Evolutionary conservation across 2,329 filamentous ascomycete genomes (phyloP).

Genomic region (Xylaria sp.): DNA sequence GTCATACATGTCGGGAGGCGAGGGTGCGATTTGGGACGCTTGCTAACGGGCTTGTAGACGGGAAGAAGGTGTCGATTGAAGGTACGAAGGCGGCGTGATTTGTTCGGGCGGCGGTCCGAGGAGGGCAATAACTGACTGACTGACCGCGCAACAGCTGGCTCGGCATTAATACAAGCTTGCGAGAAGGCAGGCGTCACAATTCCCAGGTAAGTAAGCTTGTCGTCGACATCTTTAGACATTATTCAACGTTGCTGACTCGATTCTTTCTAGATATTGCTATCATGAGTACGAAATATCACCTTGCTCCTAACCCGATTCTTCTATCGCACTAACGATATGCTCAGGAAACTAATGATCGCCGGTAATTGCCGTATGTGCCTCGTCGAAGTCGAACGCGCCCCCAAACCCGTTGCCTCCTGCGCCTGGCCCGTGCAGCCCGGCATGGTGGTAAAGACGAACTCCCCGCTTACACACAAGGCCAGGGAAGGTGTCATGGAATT

Average conservation of each 20-base stretch:
- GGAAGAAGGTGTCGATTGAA: constrained; percentile 98
- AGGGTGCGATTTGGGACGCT: constrained; percentile 13
- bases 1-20: constrained; percentile 47
- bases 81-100: constrained; percentile 63
- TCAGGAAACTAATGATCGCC: constrained; percentile 96
- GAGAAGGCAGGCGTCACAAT: constrained; percentile 94
- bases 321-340: constrained; percentile 53
- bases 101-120: background rate
- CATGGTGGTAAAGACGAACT: constrained; percentile 99
- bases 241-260: constrained; percentile 69
- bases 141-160: constrained; percentile 76
- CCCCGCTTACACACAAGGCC: constrained; percentile 94
- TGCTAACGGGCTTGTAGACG: constrained; percentile 69
- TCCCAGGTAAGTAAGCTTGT: constrained; percentile 71
- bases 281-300: constrained; percentile 78
- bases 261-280: constrained; percentile 78
- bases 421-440: constrained; percentile 98
- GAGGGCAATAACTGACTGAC: constrained; percentile 37
- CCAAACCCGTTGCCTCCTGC: constrained; percentile 97
- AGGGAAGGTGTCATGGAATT: constrained; percentile 99
- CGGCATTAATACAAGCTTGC: constrained; percentile 97
- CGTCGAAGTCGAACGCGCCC: constrained; percentile 95
- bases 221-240: constrained; percentile 47
- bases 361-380: constrained; percentile 99
- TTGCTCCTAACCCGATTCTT: constrained; percentile 32